Conservation (phyloP, 805 yeast species). For the Zygoascus tannicola region DNA sequence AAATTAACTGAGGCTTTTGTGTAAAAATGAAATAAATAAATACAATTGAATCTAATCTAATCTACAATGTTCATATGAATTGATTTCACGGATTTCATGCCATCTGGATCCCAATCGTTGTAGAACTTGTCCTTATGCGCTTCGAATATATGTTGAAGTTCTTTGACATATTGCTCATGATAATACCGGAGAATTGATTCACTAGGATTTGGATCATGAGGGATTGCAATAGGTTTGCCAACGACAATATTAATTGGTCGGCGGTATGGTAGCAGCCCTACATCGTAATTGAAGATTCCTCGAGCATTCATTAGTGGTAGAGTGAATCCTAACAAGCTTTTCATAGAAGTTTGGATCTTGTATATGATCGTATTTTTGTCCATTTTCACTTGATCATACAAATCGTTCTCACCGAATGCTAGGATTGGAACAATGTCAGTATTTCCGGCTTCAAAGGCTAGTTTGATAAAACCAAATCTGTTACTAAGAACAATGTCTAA, state of each 20-base stretch:
- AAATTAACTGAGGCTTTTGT: too few relatives aligned
- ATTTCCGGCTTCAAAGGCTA: conserved; percentile 75
- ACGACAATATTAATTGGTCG: conserved; percentile 66
- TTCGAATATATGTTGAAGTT: conserved; percentile 11
- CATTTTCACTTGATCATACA: conserved; percentile 44
- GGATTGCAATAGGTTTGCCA: conserved; percentile 33
- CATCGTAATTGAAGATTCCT: conserved; percentile 85
- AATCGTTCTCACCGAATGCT: conserved; percentile 79
- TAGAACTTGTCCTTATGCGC: conserved; percentile 11
- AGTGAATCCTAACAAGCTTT: conserved; percentile 67
- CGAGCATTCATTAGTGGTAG: conserved; percentile 87
- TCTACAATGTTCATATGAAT: conserved; percentile 12
- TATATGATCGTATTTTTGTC: conserved; percentile 39
- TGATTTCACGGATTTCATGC: neutral
- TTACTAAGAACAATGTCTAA: conserved; percentile 63
- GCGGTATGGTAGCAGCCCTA: conserved; percentile 82
- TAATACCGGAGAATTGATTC: conserved; percentile 52
- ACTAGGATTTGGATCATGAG: conserved; percentile 35
- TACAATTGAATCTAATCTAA: neutral
- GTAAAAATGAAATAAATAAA: neutral
- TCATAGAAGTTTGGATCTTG: conserved; percentile 62
- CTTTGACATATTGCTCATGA: conserved; percentile 53
- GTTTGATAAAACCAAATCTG: conserved; percentile 79
- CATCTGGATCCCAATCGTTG: conserved; percentile 4
- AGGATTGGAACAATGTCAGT: conserved; percentile 76